phyloP scores from a whole-genome alignment of 2,329 filamentous ascomycete genomes.

The Aspergillus versicolor region DNA sequence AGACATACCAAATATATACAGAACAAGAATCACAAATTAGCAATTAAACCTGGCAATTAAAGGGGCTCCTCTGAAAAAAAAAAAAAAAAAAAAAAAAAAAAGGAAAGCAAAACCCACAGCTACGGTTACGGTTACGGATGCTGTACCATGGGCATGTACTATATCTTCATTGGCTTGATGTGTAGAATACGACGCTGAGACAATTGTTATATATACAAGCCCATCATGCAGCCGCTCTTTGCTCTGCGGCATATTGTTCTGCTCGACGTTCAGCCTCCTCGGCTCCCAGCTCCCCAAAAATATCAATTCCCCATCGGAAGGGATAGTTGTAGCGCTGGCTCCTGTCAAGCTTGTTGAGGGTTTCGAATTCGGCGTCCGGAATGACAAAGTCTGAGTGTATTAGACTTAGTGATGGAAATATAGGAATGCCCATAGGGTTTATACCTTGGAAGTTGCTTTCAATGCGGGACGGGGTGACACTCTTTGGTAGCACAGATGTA shows the following conservation, averaged over 20 bases:
- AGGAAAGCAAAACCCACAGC: too few species aligned
- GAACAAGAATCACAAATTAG: too few species aligned
- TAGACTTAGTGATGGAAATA: neutral
- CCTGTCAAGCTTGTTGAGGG: conserved; percentile 35
- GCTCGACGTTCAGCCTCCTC: conserved; percentile 31
- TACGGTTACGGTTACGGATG: neutral
- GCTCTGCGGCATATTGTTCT: conserved; percentile 28
- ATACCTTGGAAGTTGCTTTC: conserved; percentile 48
- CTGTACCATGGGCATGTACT: neutral
- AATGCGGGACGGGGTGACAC: conserved; percentile 54
- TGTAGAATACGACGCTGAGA: neutral
- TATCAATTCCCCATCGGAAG: conserved; percentile 38
- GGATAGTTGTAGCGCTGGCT: conserved; percentile 40
- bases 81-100: too few species aligned
- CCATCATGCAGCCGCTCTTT: conserved; percentile 14
- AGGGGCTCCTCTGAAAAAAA: too few species aligned
- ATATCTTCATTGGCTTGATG: neutral
- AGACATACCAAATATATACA: neutral
- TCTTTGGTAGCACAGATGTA: conserved; percentile 56
- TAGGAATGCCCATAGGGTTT: neutral
- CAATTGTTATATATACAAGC: neutral
- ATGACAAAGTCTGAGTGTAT: conserved; percentile 30
- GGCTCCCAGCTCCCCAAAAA: conserved; percentile 38
- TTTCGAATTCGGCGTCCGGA: conserved; percentile 35
- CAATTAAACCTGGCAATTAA: too few species aligned